phyloP scores from a whole-genome alignment of 2,329 filamentous ascomycete genomes.

The Phaeomoniella chlamydospora region DNA sequence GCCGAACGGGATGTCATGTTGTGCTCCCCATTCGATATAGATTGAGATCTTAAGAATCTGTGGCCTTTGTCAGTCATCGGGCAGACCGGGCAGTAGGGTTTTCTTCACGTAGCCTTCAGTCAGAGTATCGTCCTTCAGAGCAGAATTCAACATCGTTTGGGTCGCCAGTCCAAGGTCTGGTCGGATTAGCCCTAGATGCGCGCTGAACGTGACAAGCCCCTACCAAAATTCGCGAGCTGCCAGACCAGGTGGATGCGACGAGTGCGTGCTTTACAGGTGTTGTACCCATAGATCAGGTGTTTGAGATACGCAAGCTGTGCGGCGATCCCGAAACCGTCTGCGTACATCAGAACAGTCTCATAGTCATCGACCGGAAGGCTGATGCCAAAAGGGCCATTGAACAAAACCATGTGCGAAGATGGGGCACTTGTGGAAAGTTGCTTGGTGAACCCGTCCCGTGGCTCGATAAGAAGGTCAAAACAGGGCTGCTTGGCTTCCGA shows the following conservation, averaged over 20 bases:
- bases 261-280: slow-evolving; percentile 13
- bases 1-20: too few relatives aligned
- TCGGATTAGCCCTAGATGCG: slow-evolving; percentile 1
- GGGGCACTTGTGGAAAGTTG: slow-evolving; percentile 10
- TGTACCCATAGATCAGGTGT: slow-evolving; percentile 20
- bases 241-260: slow-evolving; percentile 19
- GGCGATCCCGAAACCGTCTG: slow-evolving; percentile 17
- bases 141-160: slow-evolving; percentile 2
- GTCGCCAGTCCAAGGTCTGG: not conserved
- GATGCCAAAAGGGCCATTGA: slow-evolving; percentile 18
- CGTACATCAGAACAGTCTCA: slow-evolving; percentile 18
- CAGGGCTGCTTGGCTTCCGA: slow-evolving; percentile 10
- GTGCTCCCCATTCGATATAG: too few relatives aligned
- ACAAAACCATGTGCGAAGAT: slow-evolving; percentile 11
- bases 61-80: too few relatives aligned
- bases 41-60: too few relatives aligned
- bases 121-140: too few relatives aligned
- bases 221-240: slow-evolving; percentile 15
- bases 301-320: slow-evolving; percentile 18
- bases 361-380: slow-evolving; percentile 14
- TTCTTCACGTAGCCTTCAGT: too few relatives aligned
- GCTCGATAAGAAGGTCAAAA: slow-evolving; percentile 18
- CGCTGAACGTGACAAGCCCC: slow-evolving; percentile 1
- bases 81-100: too few relatives aligned
- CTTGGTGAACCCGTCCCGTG: slow-evolving; percentile 13